A percentile compares a stretch with the other conserved stretches of the same genome.
Evolutionary conservation across 495 filamentous ascomycete genomes (phyloP).

Genomic region (Aspergillus cavernicola): DNA sequence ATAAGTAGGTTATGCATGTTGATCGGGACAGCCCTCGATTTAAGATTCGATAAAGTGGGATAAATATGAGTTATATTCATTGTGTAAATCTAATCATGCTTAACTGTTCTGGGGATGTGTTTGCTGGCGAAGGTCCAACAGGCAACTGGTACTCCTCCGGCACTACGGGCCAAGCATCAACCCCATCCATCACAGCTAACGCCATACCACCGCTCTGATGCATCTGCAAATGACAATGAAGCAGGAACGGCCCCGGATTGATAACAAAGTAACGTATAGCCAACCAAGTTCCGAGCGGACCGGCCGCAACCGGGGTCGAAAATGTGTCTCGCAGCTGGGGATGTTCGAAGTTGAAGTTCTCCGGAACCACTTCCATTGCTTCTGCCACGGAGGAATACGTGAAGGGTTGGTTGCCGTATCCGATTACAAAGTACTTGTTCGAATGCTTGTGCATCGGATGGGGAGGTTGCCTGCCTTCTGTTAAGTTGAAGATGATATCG

Average conservation of each 20-base stretch:
- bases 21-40: no score
- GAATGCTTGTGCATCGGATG: constrained; percentile 64
- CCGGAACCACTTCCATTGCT: constrained; percentile 41
- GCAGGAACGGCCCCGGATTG: constrained; percentile 55
- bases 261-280: constrained; percentile 54
- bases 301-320: constrained; percentile 27
- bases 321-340: constrained; percentile 51
- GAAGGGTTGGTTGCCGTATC: constrained; percentile 42
- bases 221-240: constrained; percentile 60
- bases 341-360: constrained; percentile 52
- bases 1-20: no score
- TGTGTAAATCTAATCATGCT: no score
- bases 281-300: constrained; percentile 42
- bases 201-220: constrained; percentile 57
- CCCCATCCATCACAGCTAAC: constrained; percentile 53
- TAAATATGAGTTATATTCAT: no score
- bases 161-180: constrained; percentile 49
- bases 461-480: constrained; percentile 30
- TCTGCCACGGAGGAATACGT: constrained; percentile 49
- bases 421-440: constrained; percentile 56
- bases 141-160: constrained; percentile 1
- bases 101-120: no score
- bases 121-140: no score
- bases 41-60: no score
- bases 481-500: constrained; percentile 48